Evolutionary conservation across 352 stramenopile species (phyloP), one percentile per base, ranked within the genome.

Genomic region (Globisporangium sylvaticum): DNA sequence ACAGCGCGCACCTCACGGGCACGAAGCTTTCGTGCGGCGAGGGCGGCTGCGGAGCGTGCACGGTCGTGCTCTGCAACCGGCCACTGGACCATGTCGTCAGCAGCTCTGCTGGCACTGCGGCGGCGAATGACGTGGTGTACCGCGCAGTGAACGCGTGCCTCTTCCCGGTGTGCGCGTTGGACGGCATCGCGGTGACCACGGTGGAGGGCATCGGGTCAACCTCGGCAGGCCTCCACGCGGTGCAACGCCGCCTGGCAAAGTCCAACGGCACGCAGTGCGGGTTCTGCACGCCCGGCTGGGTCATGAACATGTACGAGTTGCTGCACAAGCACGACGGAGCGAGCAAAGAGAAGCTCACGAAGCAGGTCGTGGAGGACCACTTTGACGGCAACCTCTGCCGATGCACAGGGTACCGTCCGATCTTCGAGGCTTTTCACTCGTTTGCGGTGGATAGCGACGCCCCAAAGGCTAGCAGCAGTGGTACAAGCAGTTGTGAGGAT

Each of bases 321-420:
- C 74, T 93, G n/a, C 89, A 87, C 62, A 73, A 89, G 69, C 78
- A 79, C 15, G 83, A 91, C 55, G 78, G 71, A 42, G 18, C 27
- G 15, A 77, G 74, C 27, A 77, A 78, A 7, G 77, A 79, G 66
- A 89, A 46, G 31, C 55, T 86, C 69, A 87, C 77, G 32, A 93
- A 87, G 80, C 81, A 87, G 24, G 79, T 94, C 55, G 88, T 98
- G 46, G 92, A 98, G 65, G 89, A 98, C 74, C 81, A 93, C 68
- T 81, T 99, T 68, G 96, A 99, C 77, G 95, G 96, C 37, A 98
- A 99, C 75, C 74, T 99, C 39, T 99, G 96, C 72, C 89, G 96
- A 1, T 99, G 96, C 73, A 99, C 96, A 3, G 87, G 87, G 18
- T 94, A 94, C 59, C 84, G 87, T 15, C 84, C 84, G 10, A 91